These are phyloP conservation scores for Malus domestica DNA, from an alignment of 306 rosid species.

Conservation along the genomic window DNA sequence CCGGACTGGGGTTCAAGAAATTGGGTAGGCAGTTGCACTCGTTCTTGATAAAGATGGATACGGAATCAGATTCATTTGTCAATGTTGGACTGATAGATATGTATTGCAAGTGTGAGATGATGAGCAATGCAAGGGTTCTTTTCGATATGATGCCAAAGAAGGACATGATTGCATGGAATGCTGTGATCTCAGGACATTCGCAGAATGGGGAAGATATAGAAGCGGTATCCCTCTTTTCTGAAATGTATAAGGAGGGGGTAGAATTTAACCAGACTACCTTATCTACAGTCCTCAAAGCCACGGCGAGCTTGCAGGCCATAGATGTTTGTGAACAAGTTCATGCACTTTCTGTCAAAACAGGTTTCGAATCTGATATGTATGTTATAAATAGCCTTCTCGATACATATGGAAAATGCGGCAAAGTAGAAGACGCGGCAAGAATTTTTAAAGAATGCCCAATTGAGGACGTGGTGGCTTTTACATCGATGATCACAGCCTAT, in stretches of 20 bases:
- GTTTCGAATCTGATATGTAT: slow-evolving; percentile 54
- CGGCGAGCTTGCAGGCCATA: slow-evolving; percentile 50
- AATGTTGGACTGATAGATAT: slow-evolving; percentile 71
- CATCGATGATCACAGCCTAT: slow-evolving; percentile 84
- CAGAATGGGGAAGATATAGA: slow-evolving; percentile 53
- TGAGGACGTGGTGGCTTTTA: slow-evolving; percentile 84
- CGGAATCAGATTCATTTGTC: slow-evolving; percentile 49
- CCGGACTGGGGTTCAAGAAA: slow-evolving; percentile 41
- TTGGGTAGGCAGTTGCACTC: slow-evolving; percentile 76
- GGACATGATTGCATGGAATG: slow-evolving; percentile 65
- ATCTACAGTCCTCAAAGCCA: slow-evolving; percentile 70
- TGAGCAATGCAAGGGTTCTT: slow-evolving; percentile 61
- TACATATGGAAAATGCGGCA: slow-evolving; percentile 64
- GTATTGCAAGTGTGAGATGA: slow-evolving; percentile 71
- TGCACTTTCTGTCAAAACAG: slow-evolving; percentile 59
- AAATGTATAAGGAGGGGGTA: slow-evolving; percentile 40
- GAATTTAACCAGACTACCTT: slow-evolving; percentile 75
- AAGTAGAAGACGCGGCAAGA: slow-evolving; percentile 47
- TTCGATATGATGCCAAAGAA: slow-evolving; percentile 48
- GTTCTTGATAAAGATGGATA: slow-evolving; percentile 54
- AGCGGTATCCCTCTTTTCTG: slow-evolving; percentile 49
- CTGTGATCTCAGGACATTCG: slow-evolving; percentile 67
- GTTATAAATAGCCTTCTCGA: slow-evolving; percentile 84
- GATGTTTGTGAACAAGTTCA: slow-evolving; percentile 60
- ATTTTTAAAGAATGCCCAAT: slow-evolving; percentile 53